phyloP scores from a whole-genome alignment of 2,329 filamentous ascomycete species.

The Beauveria rudraprayagi region DNA sequence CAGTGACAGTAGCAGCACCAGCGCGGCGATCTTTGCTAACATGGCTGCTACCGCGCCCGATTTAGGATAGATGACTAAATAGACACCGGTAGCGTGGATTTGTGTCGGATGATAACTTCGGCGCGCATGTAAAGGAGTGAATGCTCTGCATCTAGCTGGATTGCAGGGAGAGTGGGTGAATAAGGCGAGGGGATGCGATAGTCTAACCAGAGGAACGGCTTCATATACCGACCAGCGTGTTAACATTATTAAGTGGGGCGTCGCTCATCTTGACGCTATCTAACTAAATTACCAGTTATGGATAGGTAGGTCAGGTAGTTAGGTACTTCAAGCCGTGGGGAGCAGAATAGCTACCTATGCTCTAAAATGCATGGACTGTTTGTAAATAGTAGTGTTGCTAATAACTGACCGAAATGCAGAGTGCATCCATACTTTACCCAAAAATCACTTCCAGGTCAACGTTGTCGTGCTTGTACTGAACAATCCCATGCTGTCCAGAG shows the following conservation, averaged over 20 bases:
- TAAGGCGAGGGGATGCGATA: neutral
- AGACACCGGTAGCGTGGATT: neutral
- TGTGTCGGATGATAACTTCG: neutral
- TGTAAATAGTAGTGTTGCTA: no score
- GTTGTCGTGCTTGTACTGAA: no score
- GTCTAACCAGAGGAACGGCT: neutral
- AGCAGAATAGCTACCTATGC: no score
- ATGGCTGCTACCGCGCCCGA: slow-evolving; percentile 28
- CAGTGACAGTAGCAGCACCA: slow-evolving; percentile 45
- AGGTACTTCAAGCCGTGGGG: no score
- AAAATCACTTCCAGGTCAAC: no score
- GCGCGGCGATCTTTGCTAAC: slow-evolving; percentile 42
- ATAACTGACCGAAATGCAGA: no score
- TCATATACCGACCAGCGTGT: slow-evolving; percentile 12
- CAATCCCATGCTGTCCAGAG: no score
- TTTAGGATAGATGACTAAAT: neutral
- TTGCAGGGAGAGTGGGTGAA: neutral
- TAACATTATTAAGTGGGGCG: neutral
- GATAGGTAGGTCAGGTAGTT: no score
- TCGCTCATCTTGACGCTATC: no score
- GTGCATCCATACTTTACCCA: no score
- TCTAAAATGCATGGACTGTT: no score
- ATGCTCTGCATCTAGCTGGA: neutral
- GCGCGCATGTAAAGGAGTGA: neutral
- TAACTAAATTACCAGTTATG: no score